A percentile compares a stretch with the other conserved stretches of the same genome.
phyloP scores from a whole-genome alignment of 2,329 filamentous ascomycete genomes.

The Diaporthe vaccinii region DNA sequence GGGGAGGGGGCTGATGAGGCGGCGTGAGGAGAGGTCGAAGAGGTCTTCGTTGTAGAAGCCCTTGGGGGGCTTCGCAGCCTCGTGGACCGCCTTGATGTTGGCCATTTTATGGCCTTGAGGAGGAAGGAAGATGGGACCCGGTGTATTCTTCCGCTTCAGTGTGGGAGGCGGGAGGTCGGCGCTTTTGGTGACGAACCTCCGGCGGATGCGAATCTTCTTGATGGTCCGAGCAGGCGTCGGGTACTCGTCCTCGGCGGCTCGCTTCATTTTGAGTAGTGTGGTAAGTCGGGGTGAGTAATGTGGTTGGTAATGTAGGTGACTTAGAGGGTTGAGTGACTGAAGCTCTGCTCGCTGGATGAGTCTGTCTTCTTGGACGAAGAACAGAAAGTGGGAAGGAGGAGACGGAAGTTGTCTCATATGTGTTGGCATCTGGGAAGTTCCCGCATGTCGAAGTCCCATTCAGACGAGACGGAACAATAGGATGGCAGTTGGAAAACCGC shows the following conservation, averaged over 20 bases:
- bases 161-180: background rate
- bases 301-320: background rate
- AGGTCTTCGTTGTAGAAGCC: constrained; percentile 15
- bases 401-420: background rate
- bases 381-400: background rate
- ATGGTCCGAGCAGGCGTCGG: background rate
- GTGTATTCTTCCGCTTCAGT: constrained; percentile 6
- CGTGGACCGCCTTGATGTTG: background rate
- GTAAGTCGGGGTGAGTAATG: background rate
- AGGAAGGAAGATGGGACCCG: background rate
- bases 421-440: background rate
- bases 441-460: background rate
- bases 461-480: constrained; percentile 4
- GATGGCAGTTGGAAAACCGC: background rate
- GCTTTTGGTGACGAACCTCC: background rate
- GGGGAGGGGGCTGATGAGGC: constrained; percentile 22
- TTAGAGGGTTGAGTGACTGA: background rate
- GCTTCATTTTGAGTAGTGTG: constrained; percentile 24
- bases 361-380: background rate
- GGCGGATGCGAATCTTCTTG: constrained; percentile 15
- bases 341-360: background rate
- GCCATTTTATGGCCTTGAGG: background rate
- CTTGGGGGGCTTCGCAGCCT: background rate
- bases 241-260: background rate
- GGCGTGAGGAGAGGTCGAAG: constrained; percentile 25